Evolutionary conservation across 2,329 filamentous ascomycete genomes (phyloP).

Genomic region (Xylaria sp.): DNA sequence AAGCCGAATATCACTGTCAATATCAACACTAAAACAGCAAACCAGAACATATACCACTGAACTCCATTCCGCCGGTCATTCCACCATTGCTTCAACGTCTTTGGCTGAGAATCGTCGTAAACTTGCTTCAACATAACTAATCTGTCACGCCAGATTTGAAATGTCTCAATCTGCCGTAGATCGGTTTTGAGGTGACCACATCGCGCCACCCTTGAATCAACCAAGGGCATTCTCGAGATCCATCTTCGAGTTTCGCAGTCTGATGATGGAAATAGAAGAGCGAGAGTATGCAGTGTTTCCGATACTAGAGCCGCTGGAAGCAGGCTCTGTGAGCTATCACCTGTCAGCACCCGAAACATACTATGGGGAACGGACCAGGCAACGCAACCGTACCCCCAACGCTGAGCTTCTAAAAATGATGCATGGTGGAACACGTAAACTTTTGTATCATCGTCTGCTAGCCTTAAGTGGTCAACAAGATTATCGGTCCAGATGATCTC

Average conservation of each 20-base stretch:
- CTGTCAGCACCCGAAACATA: neutral
- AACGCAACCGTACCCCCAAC: conserved; percentile 24
- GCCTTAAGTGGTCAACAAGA: conserved; percentile 52
- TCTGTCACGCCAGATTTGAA: conserved; percentile 55
- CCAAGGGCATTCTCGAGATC: conserved; percentile 2
- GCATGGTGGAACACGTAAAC: conserved; percentile 53
- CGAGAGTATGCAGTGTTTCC: conserved; percentile 25
- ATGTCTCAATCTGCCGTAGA: conserved; percentile 49
- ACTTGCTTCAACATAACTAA: conserved; percentile 55
- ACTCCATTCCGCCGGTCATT: conserved; percentile 53
- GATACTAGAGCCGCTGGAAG: conserved; percentile 8
- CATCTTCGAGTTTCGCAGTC: conserved; percentile 35
- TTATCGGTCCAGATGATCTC: conserved; percentile 39
- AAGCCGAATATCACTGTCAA: conserved; percentile 54
- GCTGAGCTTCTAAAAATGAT: conserved; percentile 48
- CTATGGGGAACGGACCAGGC: neutral
- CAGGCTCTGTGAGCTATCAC: conserved; percentile 16
- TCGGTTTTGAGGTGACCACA: conserved; percentile 49
- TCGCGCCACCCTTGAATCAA: conserved; percentile 45
- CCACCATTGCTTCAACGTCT: conserved; percentile 55
- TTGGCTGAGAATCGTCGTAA: conserved; percentile 53
- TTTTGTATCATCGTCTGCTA: conserved; percentile 50
- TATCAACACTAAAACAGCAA: conserved; percentile 52
- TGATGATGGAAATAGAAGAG: conserved; percentile 36
- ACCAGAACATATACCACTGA: conserved; percentile 60